phyloP scores from a whole-genome alignment of 2,329 filamentous ascomycete species.

The Neofusicoccum ribis region DNA sequence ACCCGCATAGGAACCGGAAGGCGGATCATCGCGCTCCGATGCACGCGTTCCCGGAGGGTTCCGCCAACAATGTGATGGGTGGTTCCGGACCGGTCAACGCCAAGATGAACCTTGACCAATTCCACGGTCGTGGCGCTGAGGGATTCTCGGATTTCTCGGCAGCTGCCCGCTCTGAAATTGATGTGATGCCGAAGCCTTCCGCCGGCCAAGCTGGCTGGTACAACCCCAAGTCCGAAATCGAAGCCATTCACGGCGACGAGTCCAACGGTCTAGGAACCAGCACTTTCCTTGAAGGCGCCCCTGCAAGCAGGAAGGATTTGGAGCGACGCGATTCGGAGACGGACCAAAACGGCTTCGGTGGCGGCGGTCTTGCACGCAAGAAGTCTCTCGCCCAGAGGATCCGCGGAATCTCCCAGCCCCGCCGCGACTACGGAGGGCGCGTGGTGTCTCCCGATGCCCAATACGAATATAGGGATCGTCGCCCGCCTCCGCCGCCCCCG shows the following conservation, averaged over 20 bases:
- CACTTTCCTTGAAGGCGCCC: constrained; percentile 92
- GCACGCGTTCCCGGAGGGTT: constrained; percentile 92
- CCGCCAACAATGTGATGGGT: constrained; percentile 86
- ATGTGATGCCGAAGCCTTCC: constrained; percentile 30
- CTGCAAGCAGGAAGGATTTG: constrained; percentile 78
- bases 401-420: constrained; percentile 75
- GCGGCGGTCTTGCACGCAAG: constrained; percentile 71
- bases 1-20: constrained; percentile 88
- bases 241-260: constrained; percentile 81
- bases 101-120: constrained; percentile 80
- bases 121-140: constrained; percentile 83
- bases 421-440: constrained; percentile 53
- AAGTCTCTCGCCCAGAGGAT: constrained; percentile 94
- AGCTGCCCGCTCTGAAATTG: constrained; percentile 15
- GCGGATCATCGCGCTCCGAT: constrained; percentile 84
- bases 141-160: constrained; percentile 78
- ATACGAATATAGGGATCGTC: constrained; percentile 31
- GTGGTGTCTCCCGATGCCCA: constrained; percentile 57
- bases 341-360: constrained; percentile 48
- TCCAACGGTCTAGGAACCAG: constrained; percentile 85
- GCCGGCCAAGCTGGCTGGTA: constrained; percentile 39
- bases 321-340: constrained; percentile 72
- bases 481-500: constrained; percentile 23
- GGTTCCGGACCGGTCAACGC: constrained; percentile 82
- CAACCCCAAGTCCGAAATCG: constrained; percentile 49